Conservation (phyloP, 2,329 filamentous ascomycete genomes). For the Penicillium thymicola region DNA sequence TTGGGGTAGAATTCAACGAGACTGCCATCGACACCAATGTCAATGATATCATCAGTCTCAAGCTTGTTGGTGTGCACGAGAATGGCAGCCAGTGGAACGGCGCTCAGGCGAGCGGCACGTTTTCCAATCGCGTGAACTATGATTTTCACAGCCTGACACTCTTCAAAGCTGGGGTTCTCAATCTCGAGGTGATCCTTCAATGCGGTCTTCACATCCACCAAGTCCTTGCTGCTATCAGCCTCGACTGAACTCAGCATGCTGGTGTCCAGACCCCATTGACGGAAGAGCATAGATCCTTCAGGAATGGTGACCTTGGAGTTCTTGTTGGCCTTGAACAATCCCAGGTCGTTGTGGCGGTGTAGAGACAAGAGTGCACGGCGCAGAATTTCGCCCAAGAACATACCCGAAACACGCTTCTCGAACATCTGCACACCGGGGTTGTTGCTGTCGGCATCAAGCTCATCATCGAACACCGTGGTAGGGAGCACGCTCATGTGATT, state of each 20-base stretch:
- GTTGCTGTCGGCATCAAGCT: slow-evolving; percentile 73
- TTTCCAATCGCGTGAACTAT: slow-evolving; percentile 81
- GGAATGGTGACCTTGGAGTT: slow-evolving; percentile 69
- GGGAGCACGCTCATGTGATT: slow-evolving; percentile 87
- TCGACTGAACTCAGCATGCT: slow-evolving; percentile 84
- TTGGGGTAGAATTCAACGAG: slow-evolving; percentile 94
- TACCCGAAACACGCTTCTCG: slow-evolving; percentile 95
- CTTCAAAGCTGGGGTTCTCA: slow-evolving; percentile 72
- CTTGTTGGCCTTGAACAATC: slow-evolving; percentile 74
- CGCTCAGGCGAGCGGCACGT: slow-evolving; percentile 81
- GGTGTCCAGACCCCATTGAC: slow-evolving; percentile 87
- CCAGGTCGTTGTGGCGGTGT: slow-evolving; percentile 62
- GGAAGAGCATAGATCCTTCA: slow-evolving; percentile 64
- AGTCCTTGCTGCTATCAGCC: slow-evolving; percentile 69
- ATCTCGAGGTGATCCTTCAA: slow-evolving; percentile 75
- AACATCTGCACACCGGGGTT: slow-evolving; percentile 98
- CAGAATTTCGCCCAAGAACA: slow-evolving; percentile 95
- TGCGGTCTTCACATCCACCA: slow-evolving; percentile 70
- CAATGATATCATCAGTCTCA: slow-evolving; percentile 65
- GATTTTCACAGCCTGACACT: slow-evolving; percentile 82
- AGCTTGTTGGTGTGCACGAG: slow-evolving; percentile 77
- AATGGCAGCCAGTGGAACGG: slow-evolving; percentile 81
- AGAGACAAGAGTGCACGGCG: slow-evolving; percentile 72
- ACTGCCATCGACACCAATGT: slow-evolving; percentile 91
- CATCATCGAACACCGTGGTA: slow-evolving; percentile 75